Base-by-base conservation (phyloP, 2,329 filamentous ascomycete species). In the Xylaria arbuscula region DNA sequence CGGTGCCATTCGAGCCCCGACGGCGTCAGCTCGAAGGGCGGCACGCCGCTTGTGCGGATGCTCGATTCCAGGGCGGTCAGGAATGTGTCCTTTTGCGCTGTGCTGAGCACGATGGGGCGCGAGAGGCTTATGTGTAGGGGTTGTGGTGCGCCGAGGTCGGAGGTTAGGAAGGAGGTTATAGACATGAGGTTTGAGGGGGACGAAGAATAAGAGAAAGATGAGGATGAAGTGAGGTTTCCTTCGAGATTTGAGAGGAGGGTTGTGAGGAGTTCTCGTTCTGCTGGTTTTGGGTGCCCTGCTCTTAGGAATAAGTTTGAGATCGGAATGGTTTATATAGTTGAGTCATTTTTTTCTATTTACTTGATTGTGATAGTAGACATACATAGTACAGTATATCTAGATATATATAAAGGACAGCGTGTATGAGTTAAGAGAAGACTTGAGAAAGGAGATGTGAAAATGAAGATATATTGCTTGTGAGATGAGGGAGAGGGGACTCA, bases 121-220 rank as follows among this genome's bases (percentile, higher is more conserved):
- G 96, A 98, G 7, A 99, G 86, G 73, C 94, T 97, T 76, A 99
- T 90, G 80, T 99, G 96, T 55, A 99, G 85, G 2, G 95, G 95
- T 58, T 93, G 83, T 5, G 92, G 90, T 6, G 90, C 89, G 66
- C 89, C 92, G 0, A 98, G 87, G 67, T 96, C 92, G 70, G 91
- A 97, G 50, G 86, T 88, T 6, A 98, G 83, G 68, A 96, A 89
- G 70, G 87, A 91, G 70, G 90, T 85, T 19, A 96, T 58, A 24
- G 61, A n/a, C 28, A 34, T 48, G 82, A 61, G 81, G 74, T 78
- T 72, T 53, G 75, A 73, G 51, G 74, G 68, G 19, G 75, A 32
- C 3, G 59, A 2, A 24, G 56, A 51, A n/a, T 40, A 19, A 19
- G 45, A 22, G 8, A 57, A 60, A 40, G 57, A 15, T 19, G 50